These are phyloP conservation scores for Viola odorata DNA, from an alignment of 345 rosid species.

Conservation along the genomic window DNA sequence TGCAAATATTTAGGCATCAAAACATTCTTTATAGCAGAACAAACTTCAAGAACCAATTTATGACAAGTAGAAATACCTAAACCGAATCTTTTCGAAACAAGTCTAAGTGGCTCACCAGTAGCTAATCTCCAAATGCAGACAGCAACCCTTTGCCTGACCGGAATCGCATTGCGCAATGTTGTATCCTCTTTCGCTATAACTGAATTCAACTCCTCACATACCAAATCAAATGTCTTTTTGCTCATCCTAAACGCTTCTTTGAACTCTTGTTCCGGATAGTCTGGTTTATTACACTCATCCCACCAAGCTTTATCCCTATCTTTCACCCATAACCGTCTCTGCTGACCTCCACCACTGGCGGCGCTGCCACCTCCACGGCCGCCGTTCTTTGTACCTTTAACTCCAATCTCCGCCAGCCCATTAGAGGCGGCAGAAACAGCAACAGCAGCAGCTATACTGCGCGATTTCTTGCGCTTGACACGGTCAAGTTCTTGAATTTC, in stretches of 20 bases:
- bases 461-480: constrained; percentile 44
- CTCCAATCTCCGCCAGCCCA: background rate
- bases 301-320: constrained; percentile 87
- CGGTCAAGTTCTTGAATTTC: constrained; percentile 42
- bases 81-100: constrained; percentile 70
- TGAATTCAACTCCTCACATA: constrained; percentile 76
- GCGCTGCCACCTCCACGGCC: constrained; percentile 8
- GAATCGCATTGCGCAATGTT: constrained; percentile 74
- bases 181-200: constrained; percentile 88
- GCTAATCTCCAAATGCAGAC: constrained; percentile 91
- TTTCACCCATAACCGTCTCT: constrained; percentile 81
- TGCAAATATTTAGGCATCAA: constrained; percentile 73
- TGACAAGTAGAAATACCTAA: constrained; percentile 81
- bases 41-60: constrained; percentile 71
- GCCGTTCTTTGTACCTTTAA: constrained; percentile 7
- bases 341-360: constrained; percentile 20
- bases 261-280: constrained; percentile 78
- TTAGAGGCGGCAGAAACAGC: constrained; percentile 19
- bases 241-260: constrained; percentile 80
- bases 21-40: constrained; percentile 62
- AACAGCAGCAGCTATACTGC: constrained; percentile 34
- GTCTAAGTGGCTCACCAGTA: constrained; percentile 67
- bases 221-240: constrained; percentile 61
- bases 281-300: constrained; percentile 76
- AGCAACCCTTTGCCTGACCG: constrained; percentile 87